These are phyloP conservation scores for Pleurotus eryngii DNA, from an alignment of 768 basidiomycete species.

Conservation along the genomic window DNA sequence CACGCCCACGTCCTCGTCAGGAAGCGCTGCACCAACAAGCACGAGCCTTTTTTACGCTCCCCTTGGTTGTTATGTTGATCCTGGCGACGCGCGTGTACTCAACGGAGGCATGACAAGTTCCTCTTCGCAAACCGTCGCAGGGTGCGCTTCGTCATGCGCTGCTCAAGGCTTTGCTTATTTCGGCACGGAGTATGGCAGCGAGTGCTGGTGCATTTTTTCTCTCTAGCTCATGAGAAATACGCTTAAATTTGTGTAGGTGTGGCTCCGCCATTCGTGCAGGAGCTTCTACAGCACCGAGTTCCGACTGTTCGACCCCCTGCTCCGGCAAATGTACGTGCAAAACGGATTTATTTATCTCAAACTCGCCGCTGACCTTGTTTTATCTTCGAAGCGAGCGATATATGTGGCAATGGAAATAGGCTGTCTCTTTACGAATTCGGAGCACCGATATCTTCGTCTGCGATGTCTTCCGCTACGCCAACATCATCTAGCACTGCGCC, in stretches of 20 bases:
- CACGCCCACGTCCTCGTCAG: background rate
- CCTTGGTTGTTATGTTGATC: constrained; percentile 2
- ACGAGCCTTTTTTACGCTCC: background rate
- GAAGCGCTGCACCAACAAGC: background rate
- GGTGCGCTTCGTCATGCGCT: background rate
- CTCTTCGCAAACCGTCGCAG: background rate
- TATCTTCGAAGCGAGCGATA: too few species aligned
- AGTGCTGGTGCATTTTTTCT: constrained; percentile 4
- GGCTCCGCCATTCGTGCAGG: too few species aligned
- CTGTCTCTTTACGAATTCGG: too few species aligned
- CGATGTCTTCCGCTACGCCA: background rate
- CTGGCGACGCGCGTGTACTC: constrained; percentile 2
- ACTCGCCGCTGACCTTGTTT: too few species aligned
- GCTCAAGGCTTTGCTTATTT: constrained; percentile 1
- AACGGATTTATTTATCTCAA: too few species aligned
- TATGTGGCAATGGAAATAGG: too few species aligned
- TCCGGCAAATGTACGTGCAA: too few species aligned
- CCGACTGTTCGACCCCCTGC: too few species aligned
- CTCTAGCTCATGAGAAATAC: background rate
- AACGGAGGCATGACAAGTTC: constrained; percentile 1
- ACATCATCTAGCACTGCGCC: background rate
- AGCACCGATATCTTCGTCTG: background rate
- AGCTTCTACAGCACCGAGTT: too few species aligned
- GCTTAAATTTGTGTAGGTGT: background rate
- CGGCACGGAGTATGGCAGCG: constrained; percentile 7